phyloP scores from a whole-genome alignment of 1,139 yeast genomes.

The Debaryomycetaceae sp. region DNA sequence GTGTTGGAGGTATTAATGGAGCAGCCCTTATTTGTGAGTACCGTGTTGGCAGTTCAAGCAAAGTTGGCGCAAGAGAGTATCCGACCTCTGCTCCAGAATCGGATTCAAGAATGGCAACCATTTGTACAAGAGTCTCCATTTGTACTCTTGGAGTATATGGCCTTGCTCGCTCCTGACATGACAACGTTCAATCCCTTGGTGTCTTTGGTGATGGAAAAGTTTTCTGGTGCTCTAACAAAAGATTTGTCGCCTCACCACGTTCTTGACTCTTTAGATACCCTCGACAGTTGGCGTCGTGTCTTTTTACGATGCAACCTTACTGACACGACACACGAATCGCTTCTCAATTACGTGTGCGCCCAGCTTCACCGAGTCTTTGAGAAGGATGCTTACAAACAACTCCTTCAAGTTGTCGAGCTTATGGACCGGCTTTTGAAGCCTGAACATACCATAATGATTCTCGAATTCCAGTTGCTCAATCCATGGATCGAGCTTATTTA shows the following conservation, averaged over 20 bases:
- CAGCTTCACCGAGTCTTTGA: no score
- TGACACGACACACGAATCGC: not conserved
- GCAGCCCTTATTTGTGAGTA: slow-evolving; percentile 8
- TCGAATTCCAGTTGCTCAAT: not conserved
- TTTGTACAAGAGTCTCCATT: slow-evolving; percentile 4
- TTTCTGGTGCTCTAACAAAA: slow-evolving; percentile 1
- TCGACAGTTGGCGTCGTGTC: not conserved
- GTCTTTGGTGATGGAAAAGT: slow-evolving; percentile 6
- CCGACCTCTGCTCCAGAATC: slow-evolving; percentile 8
- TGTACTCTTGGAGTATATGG: slow-evolving; percentile 10
- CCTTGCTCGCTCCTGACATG: slow-evolving; percentile 8
- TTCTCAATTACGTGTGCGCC: not conserved
- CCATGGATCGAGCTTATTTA: not conserved
- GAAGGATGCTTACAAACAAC: not conserved
- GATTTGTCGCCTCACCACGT: not conserved
- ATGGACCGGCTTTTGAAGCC: not conserved
- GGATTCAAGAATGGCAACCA: slow-evolving; percentile 9
- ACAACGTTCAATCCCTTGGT: slow-evolving; percentile 6
- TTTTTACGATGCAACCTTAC: not conserved
- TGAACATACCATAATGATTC: not conserved
- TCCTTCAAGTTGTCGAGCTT: not conserved
- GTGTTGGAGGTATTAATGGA: slow-evolving; percentile 7
- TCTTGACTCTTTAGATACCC: not conserved
- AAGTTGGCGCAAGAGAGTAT: slow-evolving; percentile 9
- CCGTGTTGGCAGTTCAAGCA: slow-evolving; percentile 6